These are phyloP conservation scores for Apiospora phragmitis DNA, from an alignment of 2,329 filamentous ascomycete genomes.

Conservation along the genomic window DNA sequence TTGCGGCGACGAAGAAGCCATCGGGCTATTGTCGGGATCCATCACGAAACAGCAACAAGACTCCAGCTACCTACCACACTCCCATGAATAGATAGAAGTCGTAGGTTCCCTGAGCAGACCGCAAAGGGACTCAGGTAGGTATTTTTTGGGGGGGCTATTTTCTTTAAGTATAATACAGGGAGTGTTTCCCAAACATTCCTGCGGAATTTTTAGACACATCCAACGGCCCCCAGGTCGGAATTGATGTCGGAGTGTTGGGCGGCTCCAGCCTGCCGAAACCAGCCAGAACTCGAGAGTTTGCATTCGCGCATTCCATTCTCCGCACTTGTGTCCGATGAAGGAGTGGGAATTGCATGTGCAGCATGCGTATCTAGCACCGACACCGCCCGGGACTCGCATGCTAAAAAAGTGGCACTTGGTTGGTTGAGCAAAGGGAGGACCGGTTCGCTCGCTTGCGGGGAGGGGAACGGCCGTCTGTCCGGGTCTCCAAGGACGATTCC, in stretches of 20 bases:
- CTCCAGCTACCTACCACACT: not conserved
- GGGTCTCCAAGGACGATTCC: no score
- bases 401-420: not conserved
- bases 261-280: not conserved
- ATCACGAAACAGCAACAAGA: not conserved
- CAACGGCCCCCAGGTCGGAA: not conserved
- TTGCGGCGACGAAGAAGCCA: not conserved
- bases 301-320: not conserved
- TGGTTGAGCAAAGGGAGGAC: not conserved
- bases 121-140: no score
- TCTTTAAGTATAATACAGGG: not conserved
- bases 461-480: no score
- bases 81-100: not conserved
- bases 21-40: not conserved
- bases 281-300: not conserved
- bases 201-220: not conserved
- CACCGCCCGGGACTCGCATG: not conserved
- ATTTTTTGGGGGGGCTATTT: no score
- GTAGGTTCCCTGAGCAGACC: not conserved
- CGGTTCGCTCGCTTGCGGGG: no score
- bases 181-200: not conserved
- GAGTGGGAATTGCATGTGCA: slow-evolving; percentile 21
- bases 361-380: not conserved
- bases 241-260: not conserved
- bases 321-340: not conserved